Conservation (phyloP, 805 yeast genomes). For the Lachancea cidri region DNA sequence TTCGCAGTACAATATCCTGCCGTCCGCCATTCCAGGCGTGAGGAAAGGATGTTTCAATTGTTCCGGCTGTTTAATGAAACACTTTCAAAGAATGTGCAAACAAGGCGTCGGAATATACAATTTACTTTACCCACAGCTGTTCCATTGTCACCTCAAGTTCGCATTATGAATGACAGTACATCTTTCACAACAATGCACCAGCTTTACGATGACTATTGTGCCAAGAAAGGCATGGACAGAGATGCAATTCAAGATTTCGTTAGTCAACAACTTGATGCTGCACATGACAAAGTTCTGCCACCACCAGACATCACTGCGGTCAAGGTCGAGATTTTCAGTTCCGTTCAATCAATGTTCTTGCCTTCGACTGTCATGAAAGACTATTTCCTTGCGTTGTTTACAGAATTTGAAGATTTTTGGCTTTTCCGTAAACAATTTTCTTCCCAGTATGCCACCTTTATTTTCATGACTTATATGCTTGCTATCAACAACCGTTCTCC, state of each 20-base stretch:
- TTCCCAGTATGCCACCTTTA: conserved; percentile 88
- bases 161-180: conserved; percentile 78
- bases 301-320: conserved; percentile 87
- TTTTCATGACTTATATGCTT: conserved; percentile 91
- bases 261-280: conserved; percentile 80
- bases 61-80: conserved; percentile 85
- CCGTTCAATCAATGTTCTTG: conserved; percentile 81
- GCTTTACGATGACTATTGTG: conserved; percentile 84
- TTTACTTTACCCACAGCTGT: conserved; percentile 88
- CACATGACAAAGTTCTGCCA: conserved; percentile 89
- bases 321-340: conserved; percentile 84
- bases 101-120: conserved; percentile 77
- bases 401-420: conserved; percentile 93
- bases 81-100: conserved; percentile 74
- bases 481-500: conserved; percentile 91
- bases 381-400: conserved; percentile 64
- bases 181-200: conserved; percentile 71
- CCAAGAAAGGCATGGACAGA: conserved; percentile 61
- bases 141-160: conserved; percentile 90
- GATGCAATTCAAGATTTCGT: conserved; percentile 90
- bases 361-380: conserved; percentile 80
- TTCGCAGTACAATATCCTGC: conserved; percentile 98
- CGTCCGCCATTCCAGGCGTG: conserved; percentile 94
- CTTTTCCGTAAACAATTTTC: conserved; percentile 92
- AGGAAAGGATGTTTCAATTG: conserved; percentile 87